Percentiles rank a stretch among this genome's conserved stretches.
Conservation (phyloP, 2,329 filamentous ascomycete species). For the Aspergillus pseudoglaucus region DNA sequence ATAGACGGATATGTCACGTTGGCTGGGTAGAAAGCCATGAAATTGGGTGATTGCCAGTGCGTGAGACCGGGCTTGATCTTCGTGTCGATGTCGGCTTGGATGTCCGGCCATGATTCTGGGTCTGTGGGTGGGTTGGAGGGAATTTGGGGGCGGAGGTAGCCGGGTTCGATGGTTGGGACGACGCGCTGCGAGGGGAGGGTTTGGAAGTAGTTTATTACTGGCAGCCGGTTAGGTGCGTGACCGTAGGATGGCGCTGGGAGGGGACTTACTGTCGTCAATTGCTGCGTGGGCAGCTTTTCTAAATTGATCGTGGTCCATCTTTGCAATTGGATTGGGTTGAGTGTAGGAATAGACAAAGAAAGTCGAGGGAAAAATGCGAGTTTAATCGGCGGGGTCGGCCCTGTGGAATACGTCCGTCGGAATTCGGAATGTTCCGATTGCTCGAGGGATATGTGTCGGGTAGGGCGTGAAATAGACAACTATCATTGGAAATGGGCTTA, state of each 20-base stretch:
- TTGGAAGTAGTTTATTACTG: slow-evolving; percentile 80
- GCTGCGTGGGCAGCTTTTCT: slow-evolving; percentile 67
- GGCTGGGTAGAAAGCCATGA: slow-evolving; percentile 93
- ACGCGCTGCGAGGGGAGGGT: slow-evolving; percentile 64
- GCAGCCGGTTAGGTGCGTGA: too few relatives aligned
- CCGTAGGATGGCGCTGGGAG: neutral
- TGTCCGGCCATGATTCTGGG: slow-evolving; percentile 66
- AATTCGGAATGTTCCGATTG: neutral
- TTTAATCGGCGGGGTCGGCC: neutral
- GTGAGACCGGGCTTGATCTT: slow-evolving; percentile 90
- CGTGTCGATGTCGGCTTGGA: slow-evolving; percentile 73
- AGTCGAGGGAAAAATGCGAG: neutral
- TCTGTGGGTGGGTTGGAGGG: slow-evolving; percentile 61
- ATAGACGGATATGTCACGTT: slow-evolving; percentile 74
- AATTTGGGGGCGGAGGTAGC: slow-evolving; percentile 75
- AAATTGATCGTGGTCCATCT: slow-evolving; percentile 76
- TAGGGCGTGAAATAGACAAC: neutral
- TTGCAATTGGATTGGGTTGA: neutral
- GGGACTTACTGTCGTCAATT: slow-evolving; percentile 67
- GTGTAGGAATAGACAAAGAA: neutral
- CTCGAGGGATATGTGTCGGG: neutral
- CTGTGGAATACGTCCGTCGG: neutral
- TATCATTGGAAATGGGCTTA: too few relatives aligned
- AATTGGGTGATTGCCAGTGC: slow-evolving; percentile 90
- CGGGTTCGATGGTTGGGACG: slow-evolving; percentile 70